Percentiles rank a stretch among this genome's conserved stretches.
These are phyloP conservation scores for Aspergillus leporis DNA, from an alignment of 495 filamentous ascomycete species.

Conservation along the genomic window DNA sequence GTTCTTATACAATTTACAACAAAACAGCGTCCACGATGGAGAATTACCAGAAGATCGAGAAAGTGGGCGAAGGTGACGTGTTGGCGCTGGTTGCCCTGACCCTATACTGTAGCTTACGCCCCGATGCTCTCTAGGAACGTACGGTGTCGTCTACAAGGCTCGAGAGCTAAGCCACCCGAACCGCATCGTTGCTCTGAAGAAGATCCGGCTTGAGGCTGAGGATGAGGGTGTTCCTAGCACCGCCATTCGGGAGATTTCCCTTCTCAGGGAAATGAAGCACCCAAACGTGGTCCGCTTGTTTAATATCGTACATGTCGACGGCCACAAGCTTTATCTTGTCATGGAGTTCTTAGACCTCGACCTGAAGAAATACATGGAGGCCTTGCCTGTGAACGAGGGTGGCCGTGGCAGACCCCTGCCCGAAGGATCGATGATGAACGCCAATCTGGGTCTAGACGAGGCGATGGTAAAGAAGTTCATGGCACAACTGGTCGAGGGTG, in stretches of 20 bases:
- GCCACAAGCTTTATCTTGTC: slow-evolving; percentile 94
- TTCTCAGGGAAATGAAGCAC: slow-evolving; percentile 96
- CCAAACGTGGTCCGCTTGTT: slow-evolving; percentile 89
- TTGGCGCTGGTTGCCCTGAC: not conserved
- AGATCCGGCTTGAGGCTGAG: slow-evolving; percentile 96
- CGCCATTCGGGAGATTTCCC: slow-evolving; percentile 93
- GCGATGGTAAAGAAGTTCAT: slow-evolving; percentile 98
- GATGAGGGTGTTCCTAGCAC: slow-evolving; percentile 96
- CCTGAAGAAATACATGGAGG: slow-evolving; percentile 99
- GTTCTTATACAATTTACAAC: too few species aligned
- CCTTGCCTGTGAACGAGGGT: slow-evolving; percentile 85
- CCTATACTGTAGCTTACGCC: not conserved
- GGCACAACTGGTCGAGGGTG: slow-evolving; percentile 87
- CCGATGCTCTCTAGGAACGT: slow-evolving; percentile 64
- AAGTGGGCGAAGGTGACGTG: slow-evolving; percentile 89
- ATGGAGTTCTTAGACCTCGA: slow-evolving; percentile 94
- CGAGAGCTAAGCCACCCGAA: slow-evolving; percentile 74
- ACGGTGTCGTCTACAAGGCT: slow-evolving; percentile 92
- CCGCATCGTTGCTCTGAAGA: slow-evolving; percentile 92
- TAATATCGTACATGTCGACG: slow-evolving; percentile 96
- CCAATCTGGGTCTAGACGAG: slow-evolving; percentile 78
- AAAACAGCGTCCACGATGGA: slow-evolving; percentile 64
- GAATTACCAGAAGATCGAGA: slow-evolving; percentile 99
- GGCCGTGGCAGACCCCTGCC: slow-evolving; percentile 86
- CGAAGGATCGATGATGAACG: slow-evolving; percentile 69